A percentile compares a stretch with the other conserved stretches of the same genome.
phyloP scores from a whole-genome alignment of 495 filamentous ascomycete species.

The Penicillium coffeae region DNA sequence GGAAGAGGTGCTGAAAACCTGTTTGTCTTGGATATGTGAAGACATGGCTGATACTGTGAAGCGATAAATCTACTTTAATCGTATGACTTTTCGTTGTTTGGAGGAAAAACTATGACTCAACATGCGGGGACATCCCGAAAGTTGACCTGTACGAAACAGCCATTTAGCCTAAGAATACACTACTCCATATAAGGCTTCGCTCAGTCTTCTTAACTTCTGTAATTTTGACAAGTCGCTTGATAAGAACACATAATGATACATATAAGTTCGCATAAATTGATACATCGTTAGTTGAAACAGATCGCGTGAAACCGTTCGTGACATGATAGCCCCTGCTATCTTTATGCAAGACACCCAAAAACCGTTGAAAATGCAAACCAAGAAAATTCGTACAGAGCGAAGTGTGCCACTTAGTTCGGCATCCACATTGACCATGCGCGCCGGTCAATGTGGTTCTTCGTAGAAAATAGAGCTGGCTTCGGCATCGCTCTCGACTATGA shows the following conservation, averaged over 20 bases:
- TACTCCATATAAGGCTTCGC: not conserved
- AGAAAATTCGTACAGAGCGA: not conserved
- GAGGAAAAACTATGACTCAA: not conserved
- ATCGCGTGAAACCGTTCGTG: not conserved
- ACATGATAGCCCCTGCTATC: not conserved
- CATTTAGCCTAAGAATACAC: not conserved
- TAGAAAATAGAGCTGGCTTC: not conserved
- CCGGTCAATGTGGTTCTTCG: not conserved
- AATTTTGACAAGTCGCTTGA: no score
- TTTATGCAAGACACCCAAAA: not conserved
- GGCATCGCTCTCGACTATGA: not conserved
- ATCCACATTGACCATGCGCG: no score
- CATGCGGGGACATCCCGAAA: not conserved
- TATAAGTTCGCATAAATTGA: not conserved
- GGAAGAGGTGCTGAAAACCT: constrained; percentile 26
- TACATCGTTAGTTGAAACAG: not conserved
- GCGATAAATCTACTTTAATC: not conserved
- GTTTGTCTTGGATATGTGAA: not conserved
- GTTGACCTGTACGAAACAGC: not conserved
- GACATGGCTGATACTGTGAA: not conserved
- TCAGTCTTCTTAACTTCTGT: not conserved
- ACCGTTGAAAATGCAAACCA: not conserved
- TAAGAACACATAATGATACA: not conserved
- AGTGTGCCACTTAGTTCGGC: no score
- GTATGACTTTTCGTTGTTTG: not conserved